A percentile compares a stretch with the other conserved stretches of the same genome.
These are phyloP conservation scores for Solanum bukasovii DNA, from an alignment of 257 asterid genomes.

Conservation along the genomic window DNA sequence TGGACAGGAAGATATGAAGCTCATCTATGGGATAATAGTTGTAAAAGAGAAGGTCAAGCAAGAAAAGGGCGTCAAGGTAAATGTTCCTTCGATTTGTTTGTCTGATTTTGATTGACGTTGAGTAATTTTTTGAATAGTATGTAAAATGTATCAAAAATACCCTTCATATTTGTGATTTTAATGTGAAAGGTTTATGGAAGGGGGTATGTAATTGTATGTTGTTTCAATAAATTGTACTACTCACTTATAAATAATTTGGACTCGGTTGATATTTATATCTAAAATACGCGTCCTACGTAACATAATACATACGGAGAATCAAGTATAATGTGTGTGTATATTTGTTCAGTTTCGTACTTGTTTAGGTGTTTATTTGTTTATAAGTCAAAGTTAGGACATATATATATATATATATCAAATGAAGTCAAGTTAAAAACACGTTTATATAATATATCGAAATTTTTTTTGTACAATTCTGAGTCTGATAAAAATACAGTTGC, in stretches of 20 bases:
- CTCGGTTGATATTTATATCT: not conserved
- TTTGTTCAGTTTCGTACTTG: too few relatives aligned
- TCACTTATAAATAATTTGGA: not conserved
- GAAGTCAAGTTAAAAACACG: fast-evolving
- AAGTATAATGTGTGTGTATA: not conserved
- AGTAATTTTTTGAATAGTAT: too few relatives aligned
- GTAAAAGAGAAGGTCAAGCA: conserved; percentile 98
- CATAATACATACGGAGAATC: too few relatives aligned
- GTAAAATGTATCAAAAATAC: not conserved
- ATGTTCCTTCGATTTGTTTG: not conserved
- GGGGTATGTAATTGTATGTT: too few relatives aligned
- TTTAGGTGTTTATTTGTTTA: not conserved
- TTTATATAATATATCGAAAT: too few relatives aligned
- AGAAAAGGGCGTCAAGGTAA: conserved; percentile 99
- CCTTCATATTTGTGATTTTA: not conserved
- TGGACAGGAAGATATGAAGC: conserved; percentile 99
- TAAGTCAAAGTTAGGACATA: too few relatives aligned
- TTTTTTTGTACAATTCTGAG: not conserved
- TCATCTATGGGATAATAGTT: conserved; percentile 99
- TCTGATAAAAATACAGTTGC: conserved; percentile 11
- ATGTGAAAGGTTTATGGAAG: not conserved
- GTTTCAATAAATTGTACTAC: not conserved
- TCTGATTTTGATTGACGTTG: not conserved
- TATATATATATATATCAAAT: too few relatives aligned
- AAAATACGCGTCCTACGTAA: fast-evolving